Evolutionary conservation across 2,329 filamentous ascomycete genomes (phyloP), one percentile per base, ranked within the genome.

Genomic region (Lecanoromycetidae sp.): DNA sequence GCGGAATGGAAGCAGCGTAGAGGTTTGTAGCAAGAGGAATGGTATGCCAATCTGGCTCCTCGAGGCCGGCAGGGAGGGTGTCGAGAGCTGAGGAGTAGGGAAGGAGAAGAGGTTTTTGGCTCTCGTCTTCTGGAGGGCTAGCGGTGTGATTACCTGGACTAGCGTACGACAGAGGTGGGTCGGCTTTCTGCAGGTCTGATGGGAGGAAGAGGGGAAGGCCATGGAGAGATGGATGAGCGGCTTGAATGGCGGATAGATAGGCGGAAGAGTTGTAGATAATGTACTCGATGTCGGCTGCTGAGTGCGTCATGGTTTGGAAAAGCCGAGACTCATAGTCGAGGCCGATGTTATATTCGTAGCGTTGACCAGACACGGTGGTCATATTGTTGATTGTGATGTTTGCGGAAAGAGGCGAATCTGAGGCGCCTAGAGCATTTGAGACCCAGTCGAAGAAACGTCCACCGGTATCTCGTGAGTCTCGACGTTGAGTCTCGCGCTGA

Each of bases 251-350:
- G 5, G 62, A 62, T n/a, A 63, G 59, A 30, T 57, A 61, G 12
- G 57, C 57, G 44, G 63, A 56, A 39, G 68, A 63, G 50, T 61
- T 60, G 52, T 64, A 68, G 33, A 57, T 56, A 35, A 69, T 53
- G 62, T 63, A 70, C 48, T 63, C 64, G 13, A 69, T 55, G 44
- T 70, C 67, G 25, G 53, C 52, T 15, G 63, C 59, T 2, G 64
- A 60, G 25, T 66, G 58, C 7, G 61, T 57, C 52, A 65, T 66
- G 40, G 64, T 69, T 57, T 69, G 66, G 56, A 75, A 74, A 2
- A 76, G 62, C 1, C 64, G 60, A 5, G 71, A 71, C 38, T 68
- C 63, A 54, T 72, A 75, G 57, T 76, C 72, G 6, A 75, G 60
- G 3, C 71, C 71, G 10, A 75, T 70, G 3, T 68, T 67, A 46